A percentile compares a stretch with the other conserved stretches of the same genome.
These are phyloP conservation scores for Haberlea rhodopensis DNA, from an alignment of 257 asterid species.

Conservation along the genomic window DNA sequence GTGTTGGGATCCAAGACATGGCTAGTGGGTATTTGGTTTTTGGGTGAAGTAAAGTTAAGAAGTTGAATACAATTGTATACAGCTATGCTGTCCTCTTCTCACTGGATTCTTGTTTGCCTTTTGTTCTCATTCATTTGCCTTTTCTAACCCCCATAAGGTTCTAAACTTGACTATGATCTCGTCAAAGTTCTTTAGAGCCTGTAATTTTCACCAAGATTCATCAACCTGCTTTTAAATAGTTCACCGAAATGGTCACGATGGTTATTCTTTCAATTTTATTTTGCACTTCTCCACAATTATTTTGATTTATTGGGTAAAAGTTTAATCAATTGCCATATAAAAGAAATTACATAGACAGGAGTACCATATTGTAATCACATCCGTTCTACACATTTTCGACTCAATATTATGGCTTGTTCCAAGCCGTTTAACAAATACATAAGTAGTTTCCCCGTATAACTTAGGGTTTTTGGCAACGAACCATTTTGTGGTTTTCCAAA, in stretches of 20 bases:
- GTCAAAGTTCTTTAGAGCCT: conserved; percentile 12
- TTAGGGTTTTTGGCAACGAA: no score
- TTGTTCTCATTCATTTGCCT: conserved; percentile 72
- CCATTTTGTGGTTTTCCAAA: no score
- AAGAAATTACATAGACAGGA: no score
- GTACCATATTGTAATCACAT: no score
- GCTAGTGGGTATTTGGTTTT: conserved; percentile 65
- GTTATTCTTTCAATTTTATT: no score
- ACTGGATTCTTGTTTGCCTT: conserved; percentile 39
- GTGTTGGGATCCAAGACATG: conserved; percentile 49
- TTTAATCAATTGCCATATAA: no score
- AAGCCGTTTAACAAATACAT: no score
- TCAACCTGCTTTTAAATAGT: not conserved
- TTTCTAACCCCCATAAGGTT: conserved; percentile 35
- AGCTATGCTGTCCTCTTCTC: conserved; percentile 43
- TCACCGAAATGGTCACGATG: not conserved
- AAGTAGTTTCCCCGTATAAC: no score
- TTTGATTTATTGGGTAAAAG: not conserved
- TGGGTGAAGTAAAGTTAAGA: conserved; percentile 46
- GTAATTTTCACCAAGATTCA: conserved; percentile 26
- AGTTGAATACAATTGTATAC: conserved; percentile 34
- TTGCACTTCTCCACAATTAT: not conserved
- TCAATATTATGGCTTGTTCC: no score
- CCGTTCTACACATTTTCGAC: no score
- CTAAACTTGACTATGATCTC: conserved; percentile 30